phyloP scores from a whole-genome alignment of 139 green algal species.

The Micromonas pusilla region DNA sequence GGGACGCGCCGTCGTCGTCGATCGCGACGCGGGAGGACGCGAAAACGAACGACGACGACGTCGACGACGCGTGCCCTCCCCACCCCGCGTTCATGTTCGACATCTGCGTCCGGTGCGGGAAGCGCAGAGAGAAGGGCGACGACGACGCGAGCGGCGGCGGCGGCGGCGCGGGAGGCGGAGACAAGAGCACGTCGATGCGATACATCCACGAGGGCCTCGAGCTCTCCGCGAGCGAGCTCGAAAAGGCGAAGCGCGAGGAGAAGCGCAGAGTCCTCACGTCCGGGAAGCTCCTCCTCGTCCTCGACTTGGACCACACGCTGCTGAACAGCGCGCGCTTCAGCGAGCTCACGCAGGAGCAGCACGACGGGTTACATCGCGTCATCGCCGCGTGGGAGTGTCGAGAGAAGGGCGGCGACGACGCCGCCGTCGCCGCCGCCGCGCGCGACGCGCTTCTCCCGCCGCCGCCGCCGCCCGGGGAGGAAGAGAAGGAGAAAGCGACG shows the following conservation, averaged over 20 bases:
- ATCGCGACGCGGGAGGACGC: not conserved
- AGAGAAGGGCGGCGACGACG: not conserved
- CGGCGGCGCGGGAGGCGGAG: not conserved
- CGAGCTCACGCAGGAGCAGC: slow-evolving; percentile 19
- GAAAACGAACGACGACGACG: not conserved
- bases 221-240: not conserved
- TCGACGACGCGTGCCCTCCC: slow-evolving; percentile 41
- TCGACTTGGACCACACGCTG: slow-evolving; percentile 95
- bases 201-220: slow-evolving; percentile 22
- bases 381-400: not conserved
- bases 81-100: slow-evolving; percentile 65
- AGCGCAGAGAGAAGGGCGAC: slow-evolving; percentile 26
- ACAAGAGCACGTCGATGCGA: slow-evolving; percentile 2
- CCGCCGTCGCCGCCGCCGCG: too few relatives aligned
- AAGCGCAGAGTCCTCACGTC: slow-evolving; percentile 1
- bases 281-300: slow-evolving; percentile 58
- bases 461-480: too few relatives aligned
- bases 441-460: not conserved
- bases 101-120: slow-evolving; percentile 68
- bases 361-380: slow-evolving; percentile 1
- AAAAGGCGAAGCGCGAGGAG: slow-evolving; percentile 25
- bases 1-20: not conserved
- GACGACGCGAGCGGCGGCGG: not conserved
- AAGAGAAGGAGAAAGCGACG: slow-evolving; percentile 2
- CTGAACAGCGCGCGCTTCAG: slow-evolving; percentile 64